Evolutionary conservation across 768 basidiomycete species (phyloP).

Genomic region (Stropharia rugosoannulata): DNA sequence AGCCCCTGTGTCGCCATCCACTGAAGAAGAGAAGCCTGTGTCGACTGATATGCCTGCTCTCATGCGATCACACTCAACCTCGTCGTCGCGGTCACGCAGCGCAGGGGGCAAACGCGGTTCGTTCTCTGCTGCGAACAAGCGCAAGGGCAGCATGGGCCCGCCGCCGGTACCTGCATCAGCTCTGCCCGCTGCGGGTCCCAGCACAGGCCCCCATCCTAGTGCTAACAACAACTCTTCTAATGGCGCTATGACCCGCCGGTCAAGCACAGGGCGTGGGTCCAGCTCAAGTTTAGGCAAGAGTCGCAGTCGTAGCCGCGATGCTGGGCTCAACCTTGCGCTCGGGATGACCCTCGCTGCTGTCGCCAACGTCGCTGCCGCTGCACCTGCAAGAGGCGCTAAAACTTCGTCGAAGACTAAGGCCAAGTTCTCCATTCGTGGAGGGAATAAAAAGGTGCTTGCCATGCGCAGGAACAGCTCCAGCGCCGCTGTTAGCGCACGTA

Average conservation of each 20-base stretch:
- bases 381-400: constrained; percentile 1
- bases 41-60: not conserved
- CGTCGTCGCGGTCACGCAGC: not conserved
- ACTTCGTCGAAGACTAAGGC: constrained; percentile 1
- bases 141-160: not conserved
- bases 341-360: constrained; percentile 8
- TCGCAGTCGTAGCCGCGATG: constrained; percentile 14
- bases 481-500: constrained; percentile 1
- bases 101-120: not conserved
- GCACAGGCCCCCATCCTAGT: not conserved
- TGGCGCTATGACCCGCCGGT: not conserved
- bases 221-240: not conserved
- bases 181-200: not conserved
- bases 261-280: constrained; percentile 6
- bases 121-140: not conserved
- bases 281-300: constrained; percentile 11
- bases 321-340: constrained; percentile 4
- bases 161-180: not conserved
- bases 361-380: not conserved
- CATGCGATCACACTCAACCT: not conserved
- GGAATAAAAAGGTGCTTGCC: not conserved
- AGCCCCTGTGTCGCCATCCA: not conserved
- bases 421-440: constrained; percentile 6
- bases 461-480: constrained; percentile 6
- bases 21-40: not conserved